Conservation (phyloP, 306 rosid species). For the Corylus avellana region DNA sequence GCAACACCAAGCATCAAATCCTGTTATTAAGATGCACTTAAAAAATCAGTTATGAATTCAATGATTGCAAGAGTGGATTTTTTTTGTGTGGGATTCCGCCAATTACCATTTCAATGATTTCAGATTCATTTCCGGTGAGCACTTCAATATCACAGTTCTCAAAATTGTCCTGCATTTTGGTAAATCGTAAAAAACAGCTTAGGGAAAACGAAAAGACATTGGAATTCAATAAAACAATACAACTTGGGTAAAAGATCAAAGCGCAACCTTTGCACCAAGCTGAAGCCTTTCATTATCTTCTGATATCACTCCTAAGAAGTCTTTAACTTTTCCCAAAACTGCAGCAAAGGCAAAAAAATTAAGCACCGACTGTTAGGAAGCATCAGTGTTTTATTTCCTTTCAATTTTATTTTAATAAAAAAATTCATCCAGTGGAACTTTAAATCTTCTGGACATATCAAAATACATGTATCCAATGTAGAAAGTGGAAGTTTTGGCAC, state of each 20-base stretch:
- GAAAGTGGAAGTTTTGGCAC: not conserved
- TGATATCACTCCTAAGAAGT: slow-evolving; percentile 72
- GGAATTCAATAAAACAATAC: not conserved
- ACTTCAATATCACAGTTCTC: slow-evolving; percentile 68
- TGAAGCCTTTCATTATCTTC: slow-evolving; percentile 70
- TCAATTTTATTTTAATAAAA: not conserved
- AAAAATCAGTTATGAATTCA: slow-evolving; percentile 11
- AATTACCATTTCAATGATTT: slow-evolving; percentile 71
- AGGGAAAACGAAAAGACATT: not conserved
- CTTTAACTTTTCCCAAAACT: slow-evolving; percentile 52
- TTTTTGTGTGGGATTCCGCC: not conserved
- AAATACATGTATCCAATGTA: no score
- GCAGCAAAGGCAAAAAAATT: slow-evolving; percentile 20
- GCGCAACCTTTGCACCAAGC: slow-evolving; percentile 66
- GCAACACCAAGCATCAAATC: slow-evolving; percentile 87
- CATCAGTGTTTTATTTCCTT: not conserved
- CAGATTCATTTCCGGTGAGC: slow-evolving; percentile 71
- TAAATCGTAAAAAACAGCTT: not conserved
- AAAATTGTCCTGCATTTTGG: slow-evolving; percentile 52
- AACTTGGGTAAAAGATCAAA: slow-evolving; percentile 14
- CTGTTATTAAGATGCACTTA: slow-evolving; percentile 35
- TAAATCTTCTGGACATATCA: no score
- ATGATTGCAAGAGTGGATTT: slow-evolving; percentile 3
- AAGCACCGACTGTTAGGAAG: slow-evolving; percentile 2
- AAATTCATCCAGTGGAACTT: not conserved